phyloP scores from a whole-genome alignment of 2,329 filamentous ascomycete species.

The Xylariaceae sp. region DNA sequence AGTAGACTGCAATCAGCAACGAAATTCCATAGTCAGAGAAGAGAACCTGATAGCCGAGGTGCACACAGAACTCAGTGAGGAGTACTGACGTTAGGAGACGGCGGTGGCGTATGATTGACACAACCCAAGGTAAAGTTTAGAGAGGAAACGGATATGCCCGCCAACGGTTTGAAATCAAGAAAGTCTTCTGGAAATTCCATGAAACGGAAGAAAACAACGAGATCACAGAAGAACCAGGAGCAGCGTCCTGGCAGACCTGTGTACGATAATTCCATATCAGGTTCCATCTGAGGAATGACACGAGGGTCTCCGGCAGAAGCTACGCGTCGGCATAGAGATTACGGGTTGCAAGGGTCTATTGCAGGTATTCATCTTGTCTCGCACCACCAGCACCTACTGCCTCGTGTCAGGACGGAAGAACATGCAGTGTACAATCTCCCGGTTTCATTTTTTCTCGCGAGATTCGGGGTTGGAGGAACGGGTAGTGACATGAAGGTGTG shows the following conservation, averaged over 20 bases:
- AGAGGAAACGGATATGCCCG: background rate
- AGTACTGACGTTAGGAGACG: background rate
- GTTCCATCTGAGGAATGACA: too few species aligned
- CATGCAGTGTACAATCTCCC: background rate
- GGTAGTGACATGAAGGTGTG: constrained; percentile 14
- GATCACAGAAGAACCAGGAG: background rate
- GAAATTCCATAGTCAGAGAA: background rate
- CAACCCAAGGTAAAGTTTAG: constrained; percentile 1
- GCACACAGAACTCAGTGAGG: background rate
- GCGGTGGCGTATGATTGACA: constrained; percentile 1
- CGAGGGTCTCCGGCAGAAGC: too few species aligned
- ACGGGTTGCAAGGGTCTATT: too few species aligned
- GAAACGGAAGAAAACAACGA: constrained; percentile 5
- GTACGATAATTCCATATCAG: too few species aligned
- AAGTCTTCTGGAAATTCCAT: constrained; percentile 1
- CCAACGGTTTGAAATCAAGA: background rate
- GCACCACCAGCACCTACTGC: too few species aligned
- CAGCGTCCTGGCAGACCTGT: too few species aligned
- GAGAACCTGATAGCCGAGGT: background rate
- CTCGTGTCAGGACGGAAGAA: too few species aligned
- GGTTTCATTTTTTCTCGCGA: constrained; percentile 2
- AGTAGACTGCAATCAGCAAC: background rate
- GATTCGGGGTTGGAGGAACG: constrained; percentile 10
- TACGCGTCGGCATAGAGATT: too few species aligned
- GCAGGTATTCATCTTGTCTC: too few species aligned